Percentiles rank a stretch among this genome's conserved stretches.
Evolutionary conservation across 352 stramenopile genomes (phyloP).

Genomic region (Pilasporangium apinafurcum): DNA sequence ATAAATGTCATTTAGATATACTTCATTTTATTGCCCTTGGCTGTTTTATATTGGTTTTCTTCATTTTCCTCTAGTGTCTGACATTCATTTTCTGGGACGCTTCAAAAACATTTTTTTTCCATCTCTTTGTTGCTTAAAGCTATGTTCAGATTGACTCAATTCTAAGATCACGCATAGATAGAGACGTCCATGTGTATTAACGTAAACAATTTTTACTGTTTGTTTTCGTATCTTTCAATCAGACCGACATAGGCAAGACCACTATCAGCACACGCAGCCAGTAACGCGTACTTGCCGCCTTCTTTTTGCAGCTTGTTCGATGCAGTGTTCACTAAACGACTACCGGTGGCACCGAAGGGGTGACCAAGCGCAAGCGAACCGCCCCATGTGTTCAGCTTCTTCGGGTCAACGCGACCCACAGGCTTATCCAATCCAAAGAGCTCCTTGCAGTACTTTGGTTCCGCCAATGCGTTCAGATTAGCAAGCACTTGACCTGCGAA

Average conservation of each 20-base stretch:
- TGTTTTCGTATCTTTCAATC: conserved; percentile 87
- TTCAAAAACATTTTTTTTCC: not conserved
- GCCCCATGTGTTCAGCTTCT: conserved; percentile 98
- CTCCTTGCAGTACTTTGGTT: conserved; percentile 93
- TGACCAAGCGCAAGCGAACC: conserved; percentile 95
- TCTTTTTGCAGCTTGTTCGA: conserved; percentile 96
- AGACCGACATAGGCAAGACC: conserved; percentile 94
- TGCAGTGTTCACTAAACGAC: conserved; percentile 95
- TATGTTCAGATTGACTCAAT: not conserved
- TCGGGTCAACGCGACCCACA: conserved; percentile 89
- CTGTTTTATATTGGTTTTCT: no score
- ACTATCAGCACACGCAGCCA: conserved; percentile 97
- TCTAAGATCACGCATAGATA: no score
- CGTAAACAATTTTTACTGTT: conserved; percentile 1
- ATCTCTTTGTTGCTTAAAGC: not conserved
- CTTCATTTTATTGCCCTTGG: conserved; percentile 13
- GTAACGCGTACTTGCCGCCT: conserved; percentile 92
- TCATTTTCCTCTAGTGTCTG: no score
- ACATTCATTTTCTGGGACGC: no score
- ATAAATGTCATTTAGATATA: conserved; percentile 69
- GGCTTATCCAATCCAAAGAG: conserved; percentile 87
- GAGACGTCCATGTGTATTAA: no score
- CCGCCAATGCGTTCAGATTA: conserved; percentile 95
- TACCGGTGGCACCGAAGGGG: conserved; percentile 97
- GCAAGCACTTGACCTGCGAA: conserved; percentile 98